These are phyloP conservation scores for Biancaea sappan DNA, from an alignment of 306 rosid species.

Conservation along the genomic window DNA sequence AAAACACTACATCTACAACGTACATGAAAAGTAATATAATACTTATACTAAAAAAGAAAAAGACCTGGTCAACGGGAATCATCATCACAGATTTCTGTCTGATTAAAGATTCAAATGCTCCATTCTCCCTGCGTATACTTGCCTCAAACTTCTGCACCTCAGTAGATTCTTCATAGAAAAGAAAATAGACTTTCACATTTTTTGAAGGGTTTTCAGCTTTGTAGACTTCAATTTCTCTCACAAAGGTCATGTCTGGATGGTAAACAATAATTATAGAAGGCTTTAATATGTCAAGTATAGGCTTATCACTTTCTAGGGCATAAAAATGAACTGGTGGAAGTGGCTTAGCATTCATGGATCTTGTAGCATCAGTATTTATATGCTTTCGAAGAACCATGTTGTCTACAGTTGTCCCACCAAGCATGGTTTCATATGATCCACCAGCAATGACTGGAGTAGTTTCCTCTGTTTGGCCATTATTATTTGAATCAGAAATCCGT, in stretches of 20 bases:
- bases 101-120: constrained; percentile 95
- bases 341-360: constrained; percentile 49
- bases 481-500: constrained; percentile 47
- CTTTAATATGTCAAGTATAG: constrained; percentile 76
- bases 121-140: constrained; percentile 88
- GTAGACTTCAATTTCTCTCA: constrained; percentile 87
- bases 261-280: constrained; percentile 81
- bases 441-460: constrained; percentile 42
- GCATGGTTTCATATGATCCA: constrained; percentile 39
- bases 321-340: constrained; percentile 77
- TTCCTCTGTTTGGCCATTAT: constrained; percentile 44
- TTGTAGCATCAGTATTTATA: constrained; percentile 38
- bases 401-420: constrained; percentile 45
- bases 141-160: constrained; percentile 96
- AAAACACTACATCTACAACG: constrained; percentile 4
- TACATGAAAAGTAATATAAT: constrained; percentile 26
- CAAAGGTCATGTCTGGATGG: constrained; percentile 95
- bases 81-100: constrained; percentile 97
- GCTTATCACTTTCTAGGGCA: constrained; percentile 92
- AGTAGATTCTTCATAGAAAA: constrained; percentile 91
- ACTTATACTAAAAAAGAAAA: neutral
- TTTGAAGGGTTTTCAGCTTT: constrained; percentile 79
- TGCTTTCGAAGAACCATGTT: constrained; percentile 54
- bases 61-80: constrained; percentile 92
- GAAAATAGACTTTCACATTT: constrained; percentile 77